These are phyloP conservation scores for Ustilago bromivora DNA, from an alignment of 1,284 basidiomycete genomes.

Conservation along the genomic window DNA sequence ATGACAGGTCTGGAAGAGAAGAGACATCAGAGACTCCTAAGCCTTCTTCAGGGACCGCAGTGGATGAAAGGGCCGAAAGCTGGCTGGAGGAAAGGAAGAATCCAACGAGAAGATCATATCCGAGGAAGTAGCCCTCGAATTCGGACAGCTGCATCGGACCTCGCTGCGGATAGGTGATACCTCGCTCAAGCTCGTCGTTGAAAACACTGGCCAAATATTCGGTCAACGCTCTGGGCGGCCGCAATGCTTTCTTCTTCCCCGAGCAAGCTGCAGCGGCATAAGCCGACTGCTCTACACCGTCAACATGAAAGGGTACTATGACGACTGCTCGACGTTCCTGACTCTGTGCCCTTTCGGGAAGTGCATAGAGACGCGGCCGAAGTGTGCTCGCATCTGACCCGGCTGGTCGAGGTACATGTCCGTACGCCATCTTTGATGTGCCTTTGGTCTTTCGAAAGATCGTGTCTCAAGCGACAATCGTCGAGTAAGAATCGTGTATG, in stretches of 20 bases:
- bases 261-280: background rate
- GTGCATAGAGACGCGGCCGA: constrained; percentile 43
- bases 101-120: constrained; percentile 49
- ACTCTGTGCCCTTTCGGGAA: constrained; percentile 35
- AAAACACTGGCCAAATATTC: constrained; percentile 48
- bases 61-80: background rate
- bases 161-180: constrained; percentile 57
- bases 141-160: constrained; percentile 48
- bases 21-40: constrained; percentile 9
- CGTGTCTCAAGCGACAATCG: background rate
- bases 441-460: background rate
- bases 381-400: constrained; percentile 44
- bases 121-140: constrained; percentile 54
- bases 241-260: constrained; percentile 9
- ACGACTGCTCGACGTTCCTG: constrained; percentile 36
- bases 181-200: constrained; percentile 53
- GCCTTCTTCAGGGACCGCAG: constrained; percentile 15
- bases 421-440: constrained; percentile 49
- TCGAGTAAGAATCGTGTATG: no score
- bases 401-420: constrained; percentile 49
- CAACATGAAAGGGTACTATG: constrained; percentile 39
- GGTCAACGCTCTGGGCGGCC: constrained; percentile 23
- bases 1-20: constrained; percentile 16
- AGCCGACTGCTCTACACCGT: constrained; percentile 21
- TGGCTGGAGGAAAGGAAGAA: constrained; percentile 38